These are phyloP conservation scores for Ustilago tritici DNA, from an alignment of 1,284 basidiomycete species.

Conservation along the genomic window DNA sequence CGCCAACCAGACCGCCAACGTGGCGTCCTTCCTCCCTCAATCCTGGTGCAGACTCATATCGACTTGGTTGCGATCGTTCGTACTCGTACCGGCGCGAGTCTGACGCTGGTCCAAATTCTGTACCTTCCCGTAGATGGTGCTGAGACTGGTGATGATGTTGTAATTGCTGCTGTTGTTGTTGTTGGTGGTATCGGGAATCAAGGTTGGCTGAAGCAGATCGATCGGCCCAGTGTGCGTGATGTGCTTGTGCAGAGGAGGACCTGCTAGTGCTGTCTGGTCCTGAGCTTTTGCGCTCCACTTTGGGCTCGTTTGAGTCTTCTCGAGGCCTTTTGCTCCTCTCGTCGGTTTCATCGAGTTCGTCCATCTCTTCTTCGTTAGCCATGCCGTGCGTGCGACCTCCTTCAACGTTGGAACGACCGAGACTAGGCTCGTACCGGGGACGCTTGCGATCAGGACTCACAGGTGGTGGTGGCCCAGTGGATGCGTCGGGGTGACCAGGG, in stretches of 20 bases:
- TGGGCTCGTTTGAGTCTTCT: conserved; percentile 26
- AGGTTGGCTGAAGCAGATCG: conserved; percentile 29
- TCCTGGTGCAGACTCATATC: conserved; percentile 22
- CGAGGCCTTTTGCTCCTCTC: conserved; percentile 23
- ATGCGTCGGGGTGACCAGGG: conserved; percentile 10
- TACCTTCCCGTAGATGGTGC: conserved; percentile 21
- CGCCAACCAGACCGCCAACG: conserved; percentile 32
- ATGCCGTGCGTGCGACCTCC: conserved; percentile 10
- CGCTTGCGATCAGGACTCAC: conserved; percentile 42
- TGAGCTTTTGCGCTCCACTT: conserved; percentile 32
- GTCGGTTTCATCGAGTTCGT: conserved; percentile 40
- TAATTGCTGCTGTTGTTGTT: conserved; percentile 5
- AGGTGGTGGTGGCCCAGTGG: conserved; percentile 11
- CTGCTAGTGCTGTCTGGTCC: conserved; percentile 29
- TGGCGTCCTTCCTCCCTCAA: conserved; percentile 34
- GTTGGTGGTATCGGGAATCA: conserved; percentile 29
- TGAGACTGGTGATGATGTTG: conserved; percentile 12
- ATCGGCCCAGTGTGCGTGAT: conserved; percentile 38
- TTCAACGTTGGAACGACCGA: conserved; percentile 6
- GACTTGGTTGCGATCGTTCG: conserved; percentile 19
- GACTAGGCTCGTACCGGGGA: conserved; percentile 30
- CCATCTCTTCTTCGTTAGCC: conserved; percentile 42
- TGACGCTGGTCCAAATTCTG: conserved; percentile 5
- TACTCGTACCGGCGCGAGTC: conserved; percentile 28
- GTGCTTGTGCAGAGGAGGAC: conserved; percentile 28